phyloP scores from a whole-genome alignment of 345 rosid species.

The Populus nigra region DNA sequence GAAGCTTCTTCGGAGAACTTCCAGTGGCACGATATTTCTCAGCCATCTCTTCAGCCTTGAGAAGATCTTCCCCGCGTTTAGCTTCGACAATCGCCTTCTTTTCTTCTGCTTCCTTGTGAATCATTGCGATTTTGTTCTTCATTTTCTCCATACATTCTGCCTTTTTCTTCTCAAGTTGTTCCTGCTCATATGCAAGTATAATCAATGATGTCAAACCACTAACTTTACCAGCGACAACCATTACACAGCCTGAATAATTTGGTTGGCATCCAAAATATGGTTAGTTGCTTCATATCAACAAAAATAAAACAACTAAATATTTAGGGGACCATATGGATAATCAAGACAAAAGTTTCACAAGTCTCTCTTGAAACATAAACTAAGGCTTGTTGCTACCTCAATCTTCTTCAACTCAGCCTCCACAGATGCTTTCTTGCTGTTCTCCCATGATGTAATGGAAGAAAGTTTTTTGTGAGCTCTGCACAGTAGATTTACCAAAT shows the following conservation, averaged over 20 bases:
- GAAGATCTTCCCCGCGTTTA: slow-evolving; percentile 72
- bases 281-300: not conserved
- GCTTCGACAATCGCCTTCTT: slow-evolving; percentile 76
- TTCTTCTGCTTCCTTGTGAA: slow-evolving; percentile 85
- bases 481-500: slow-evolving; percentile 12
- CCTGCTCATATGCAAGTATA: slow-evolving; percentile 38
- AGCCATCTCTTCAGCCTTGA: slow-evolving; percentile 81
- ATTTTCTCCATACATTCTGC: slow-evolving; percentile 73
- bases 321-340: not conserved
- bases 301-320: not conserved
- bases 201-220: not conserved
- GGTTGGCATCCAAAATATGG: no score
- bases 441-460: slow-evolving; percentile 59
- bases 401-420: slow-evolving; percentile 61
- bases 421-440: slow-evolving; percentile 52
- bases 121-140: slow-evolving; percentile 70
- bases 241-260: not conserved
- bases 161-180: slow-evolving; percentile 70
- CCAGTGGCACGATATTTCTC: slow-evolving; percentile 83
- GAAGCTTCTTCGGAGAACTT: slow-evolving; percentile 63
- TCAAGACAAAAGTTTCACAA: not conserved
- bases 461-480: slow-evolving; percentile 74
- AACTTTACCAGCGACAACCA: not conserved
- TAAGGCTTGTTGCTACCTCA: slow-evolving; percentile 39
- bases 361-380: not conserved